These are phyloP conservation scores for Cryomyces antarcticus DNA, from an alignment of 495 filamentous ascomycete genomes.

Conservation along the genomic window DNA sequence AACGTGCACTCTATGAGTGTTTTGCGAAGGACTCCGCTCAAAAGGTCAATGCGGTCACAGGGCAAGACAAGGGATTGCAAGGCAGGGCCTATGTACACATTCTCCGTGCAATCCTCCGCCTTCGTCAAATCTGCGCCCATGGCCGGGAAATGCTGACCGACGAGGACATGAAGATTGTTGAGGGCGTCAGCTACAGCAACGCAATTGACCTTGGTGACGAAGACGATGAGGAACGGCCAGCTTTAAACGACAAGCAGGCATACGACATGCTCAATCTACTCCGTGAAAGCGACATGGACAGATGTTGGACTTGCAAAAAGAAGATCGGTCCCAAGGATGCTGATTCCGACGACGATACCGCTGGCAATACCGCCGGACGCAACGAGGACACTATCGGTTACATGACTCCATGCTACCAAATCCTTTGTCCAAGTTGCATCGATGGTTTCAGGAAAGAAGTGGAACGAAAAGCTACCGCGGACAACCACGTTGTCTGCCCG, in stretches of 20 bases:
- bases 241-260: constrained; percentile 39
- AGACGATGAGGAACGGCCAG: constrained; percentile 32
- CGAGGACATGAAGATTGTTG: constrained; percentile 55
- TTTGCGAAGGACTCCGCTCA: constrained; percentile 43
- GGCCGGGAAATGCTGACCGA: constrained; percentile 71
- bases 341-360: constrained; percentile 22
- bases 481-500: constrained; percentile 33
- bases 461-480: constrained; percentile 14
- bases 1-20: constrained; percentile 34
- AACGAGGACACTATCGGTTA: constrained; percentile 48
- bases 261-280: constrained; percentile 71
- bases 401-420: constrained; percentile 67
- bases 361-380: constrained; percentile 29
- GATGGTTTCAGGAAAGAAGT: constrained; percentile 24
- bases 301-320: constrained; percentile 44
- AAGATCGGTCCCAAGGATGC: constrained; percentile 28
- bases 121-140: constrained; percentile 80
- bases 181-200: constrained; percentile 57
- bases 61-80: constrained; percentile 36
- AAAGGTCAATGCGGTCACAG: constrained; percentile 32
- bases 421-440: constrained; percentile 60
- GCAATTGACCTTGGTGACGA: constrained; percentile 76
- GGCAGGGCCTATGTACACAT: constrained; percentile 77
- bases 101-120: constrained; percentile 69
- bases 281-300: constrained; percentile 50